Evolutionary conservation across 441 rosid species (phyloP).

Genomic region (Brassica hybrid): DNA sequence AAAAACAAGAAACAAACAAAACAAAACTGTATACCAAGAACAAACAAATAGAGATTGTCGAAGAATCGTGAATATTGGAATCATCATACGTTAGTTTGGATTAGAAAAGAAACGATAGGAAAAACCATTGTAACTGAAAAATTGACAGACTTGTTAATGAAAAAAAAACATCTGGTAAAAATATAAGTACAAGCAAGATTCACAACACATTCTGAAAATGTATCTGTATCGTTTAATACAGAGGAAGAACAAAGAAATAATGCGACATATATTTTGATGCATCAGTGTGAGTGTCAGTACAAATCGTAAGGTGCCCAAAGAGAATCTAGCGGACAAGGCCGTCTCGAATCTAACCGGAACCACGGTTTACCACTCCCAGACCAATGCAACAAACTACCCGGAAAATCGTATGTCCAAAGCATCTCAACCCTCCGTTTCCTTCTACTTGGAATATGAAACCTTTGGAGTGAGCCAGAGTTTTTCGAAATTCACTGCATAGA

Average conservation of each 20-base stretch:
- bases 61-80: background rate
- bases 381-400: conserved; percentile 87
- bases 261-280: too few species aligned
- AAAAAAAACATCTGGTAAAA: background rate
- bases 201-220: background rate
- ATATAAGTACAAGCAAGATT: background rate
- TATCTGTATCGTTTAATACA: background rate
- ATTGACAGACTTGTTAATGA: too few species aligned
- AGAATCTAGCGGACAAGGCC: conserved; percentile 72
- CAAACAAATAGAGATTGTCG: conserved; percentile 16
- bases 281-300: conserved; percentile 44
- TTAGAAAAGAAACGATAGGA: background rate
- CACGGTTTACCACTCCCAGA: conserved; percentile 94
- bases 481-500: too few species aligned
- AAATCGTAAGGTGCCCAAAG: conserved; percentile 87
- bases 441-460: too few species aligned
- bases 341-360: conserved; percentile 73
- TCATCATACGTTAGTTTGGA: background rate
- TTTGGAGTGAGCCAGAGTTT: too few species aligned
- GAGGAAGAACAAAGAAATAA: background rate
- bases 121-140: background rate
- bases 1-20: background rate
- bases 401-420: conserved; percentile 10
- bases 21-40: background rate
- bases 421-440: too few species aligned